Conservation (phyloP, 257 asterid genomes). For the Nicotiana paniculata region DNA sequence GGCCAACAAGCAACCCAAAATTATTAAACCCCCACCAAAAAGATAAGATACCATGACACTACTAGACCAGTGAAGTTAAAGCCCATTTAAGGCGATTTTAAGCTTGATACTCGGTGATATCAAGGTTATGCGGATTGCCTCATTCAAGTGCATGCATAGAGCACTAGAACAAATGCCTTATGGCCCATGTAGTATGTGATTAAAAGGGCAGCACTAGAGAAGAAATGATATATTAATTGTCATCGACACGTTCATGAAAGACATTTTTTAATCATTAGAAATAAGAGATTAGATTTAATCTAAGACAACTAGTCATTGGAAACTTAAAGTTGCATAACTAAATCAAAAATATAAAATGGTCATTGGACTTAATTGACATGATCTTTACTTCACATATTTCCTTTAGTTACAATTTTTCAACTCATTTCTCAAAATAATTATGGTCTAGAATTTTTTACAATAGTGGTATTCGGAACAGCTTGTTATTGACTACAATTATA, state of each 20-base stretch:
- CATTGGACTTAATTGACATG: too few relatives aligned
- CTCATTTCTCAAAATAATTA: too few relatives aligned
- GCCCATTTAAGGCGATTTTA: neutral
- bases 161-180: neutral
- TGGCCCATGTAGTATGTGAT: neutral
- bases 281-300: neutral
- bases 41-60: neutral
- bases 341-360: neutral
- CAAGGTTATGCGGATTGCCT: neutral
- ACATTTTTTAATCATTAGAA: neutral
- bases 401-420: too few relatives aligned
- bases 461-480: too few relatives aligned
- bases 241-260: too few relatives aligned
- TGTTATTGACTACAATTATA: too few relatives aligned
- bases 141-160: neutral
- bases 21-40: neutral
- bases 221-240: too few relatives aligned
- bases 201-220: too few relatives aligned
- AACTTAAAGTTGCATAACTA: neutral
- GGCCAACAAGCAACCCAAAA: neutral
- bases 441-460: too few relatives aligned
- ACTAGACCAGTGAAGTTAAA: neutral
- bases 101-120: neutral
- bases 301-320: neutral
- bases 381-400: too few relatives aligned